phyloP scores from a whole-genome alignment of 768 basidiomycete species.

The Daedaleopsis nitida region DNA sequence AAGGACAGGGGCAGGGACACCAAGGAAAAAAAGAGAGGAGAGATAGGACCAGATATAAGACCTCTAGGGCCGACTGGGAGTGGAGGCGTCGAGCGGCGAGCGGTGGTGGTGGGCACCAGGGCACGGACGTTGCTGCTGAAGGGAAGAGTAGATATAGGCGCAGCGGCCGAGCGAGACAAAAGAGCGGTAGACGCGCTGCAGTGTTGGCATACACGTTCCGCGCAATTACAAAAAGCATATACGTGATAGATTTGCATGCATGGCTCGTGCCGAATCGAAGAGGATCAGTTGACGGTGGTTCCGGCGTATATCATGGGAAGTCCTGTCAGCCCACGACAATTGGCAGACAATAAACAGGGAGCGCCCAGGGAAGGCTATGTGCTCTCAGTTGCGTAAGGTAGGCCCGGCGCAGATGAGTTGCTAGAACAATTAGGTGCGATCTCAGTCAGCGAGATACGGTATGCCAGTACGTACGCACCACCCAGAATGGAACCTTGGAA shows the following conservation, averaged over 20 bases:
- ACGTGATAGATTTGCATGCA: no score
- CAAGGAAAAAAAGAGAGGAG: not conserved
- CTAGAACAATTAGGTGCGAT: not conserved
- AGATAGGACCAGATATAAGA: conserved; percentile 6
- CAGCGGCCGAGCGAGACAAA: not conserved
- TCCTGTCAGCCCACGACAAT: not conserved
- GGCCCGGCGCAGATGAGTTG: not conserved
- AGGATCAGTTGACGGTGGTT: not conserved
- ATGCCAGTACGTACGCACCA: not conserved
- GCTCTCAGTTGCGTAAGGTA: not conserved
- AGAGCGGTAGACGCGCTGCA: not conserved
- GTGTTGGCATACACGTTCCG: not conserved
- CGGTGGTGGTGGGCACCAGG: not conserved
- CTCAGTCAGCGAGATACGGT: not conserved
- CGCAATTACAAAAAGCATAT: not conserved
- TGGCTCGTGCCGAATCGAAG: not conserved
- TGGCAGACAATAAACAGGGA: not conserved
- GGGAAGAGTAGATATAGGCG: not conserved
- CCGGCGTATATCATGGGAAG: not conserved
- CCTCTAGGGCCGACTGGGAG: conserved; percentile 13
- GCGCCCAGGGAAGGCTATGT: not conserved
- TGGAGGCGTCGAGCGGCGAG: conserved; percentile 8
- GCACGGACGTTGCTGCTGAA: not conserved
- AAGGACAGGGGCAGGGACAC: not conserved
- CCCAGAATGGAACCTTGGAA: no score